phyloP scores from a whole-genome alignment of 495 filamentous ascomycete species.

The Lophiotrema nucula region DNA sequence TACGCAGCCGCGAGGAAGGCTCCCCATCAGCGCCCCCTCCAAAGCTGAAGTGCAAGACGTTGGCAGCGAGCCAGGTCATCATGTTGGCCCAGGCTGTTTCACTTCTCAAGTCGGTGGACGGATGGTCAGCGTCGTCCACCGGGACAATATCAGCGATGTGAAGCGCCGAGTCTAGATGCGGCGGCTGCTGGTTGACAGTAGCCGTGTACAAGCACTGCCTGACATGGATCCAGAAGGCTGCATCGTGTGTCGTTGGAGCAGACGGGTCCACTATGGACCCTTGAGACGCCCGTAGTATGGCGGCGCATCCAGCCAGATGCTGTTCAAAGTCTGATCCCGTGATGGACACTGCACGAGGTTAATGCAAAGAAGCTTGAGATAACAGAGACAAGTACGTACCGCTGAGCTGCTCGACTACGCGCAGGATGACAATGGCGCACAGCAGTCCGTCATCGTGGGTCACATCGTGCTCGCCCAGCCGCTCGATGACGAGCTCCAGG shows the following conservation, averaged over 20 bases:
- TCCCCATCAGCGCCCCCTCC: too few species aligned
- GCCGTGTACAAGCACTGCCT: conserved; percentile 25
- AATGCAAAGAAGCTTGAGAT: not conserved
- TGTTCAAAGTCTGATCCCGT: conserved; percentile 12
- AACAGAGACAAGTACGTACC: not conserved
- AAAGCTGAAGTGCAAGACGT: too few species aligned
- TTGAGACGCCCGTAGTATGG: conserved; percentile 17
- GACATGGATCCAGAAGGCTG: conserved; percentile 26
- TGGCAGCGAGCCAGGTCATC: not conserved
- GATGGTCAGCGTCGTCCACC: not conserved
- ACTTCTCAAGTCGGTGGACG: not conserved
- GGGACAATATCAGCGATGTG: not conserved
- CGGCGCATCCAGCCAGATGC: conserved; percentile 13
- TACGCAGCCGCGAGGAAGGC: too few species aligned
- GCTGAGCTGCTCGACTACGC: conserved; percentile 25
- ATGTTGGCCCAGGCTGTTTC: not conserved
- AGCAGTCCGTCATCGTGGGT: conserved; percentile 15
- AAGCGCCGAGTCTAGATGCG: conserved; percentile 6
- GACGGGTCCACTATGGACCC: conserved; percentile 6
- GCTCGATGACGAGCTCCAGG: conserved; percentile 18
- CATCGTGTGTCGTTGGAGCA: conserved; percentile 14
- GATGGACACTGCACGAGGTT: not conserved
- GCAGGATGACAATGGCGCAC: conserved; percentile 25
- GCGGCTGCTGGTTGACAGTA: conserved; percentile 27
- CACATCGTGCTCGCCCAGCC: conserved; percentile 1